Conservation (phyloP, 768 basidiomycete species). For the Leccinum sublutescens region DNA sequence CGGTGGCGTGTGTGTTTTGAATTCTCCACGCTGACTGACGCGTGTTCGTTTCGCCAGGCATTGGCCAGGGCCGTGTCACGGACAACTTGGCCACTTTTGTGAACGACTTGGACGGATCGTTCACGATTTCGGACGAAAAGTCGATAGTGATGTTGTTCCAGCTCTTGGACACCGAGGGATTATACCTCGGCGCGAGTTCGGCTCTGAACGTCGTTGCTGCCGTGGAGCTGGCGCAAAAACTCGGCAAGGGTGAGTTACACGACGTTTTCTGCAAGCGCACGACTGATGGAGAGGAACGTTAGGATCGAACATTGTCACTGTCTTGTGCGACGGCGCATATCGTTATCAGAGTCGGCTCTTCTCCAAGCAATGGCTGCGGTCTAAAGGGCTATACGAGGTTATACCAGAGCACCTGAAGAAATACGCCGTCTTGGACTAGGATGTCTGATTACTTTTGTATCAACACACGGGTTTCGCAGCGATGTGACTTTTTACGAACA, state of each 20-base stretch:
- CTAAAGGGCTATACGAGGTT: slow-evolving; percentile 71
- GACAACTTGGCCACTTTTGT: slow-evolving; percentile 86
- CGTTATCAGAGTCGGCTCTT: slow-evolving; percentile 96
- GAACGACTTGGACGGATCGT: slow-evolving; percentile 72
- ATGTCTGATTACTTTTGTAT: neutral
- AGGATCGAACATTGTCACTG: slow-evolving; percentile 85
- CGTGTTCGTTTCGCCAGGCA: slow-evolving; percentile 51
- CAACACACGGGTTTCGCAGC: neutral
- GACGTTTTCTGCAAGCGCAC: neutral
- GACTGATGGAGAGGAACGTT: slow-evolving; percentile 1
- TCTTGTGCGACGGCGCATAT: slow-evolving; percentile 95
- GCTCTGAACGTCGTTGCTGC: slow-evolving; percentile 96
- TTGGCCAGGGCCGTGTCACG: slow-evolving; percentile 96
- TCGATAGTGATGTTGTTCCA: slow-evolving; percentile 94
- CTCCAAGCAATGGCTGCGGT: slow-evolving; percentile 86
- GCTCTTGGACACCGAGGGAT: slow-evolving; percentile 84
- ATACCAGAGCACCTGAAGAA: slow-evolving; percentile 86
- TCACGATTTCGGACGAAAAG: slow-evolving; percentile 85
- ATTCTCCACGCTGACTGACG: neutral
- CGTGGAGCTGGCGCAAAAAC: slow-evolving; percentile 76
- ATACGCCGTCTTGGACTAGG: slow-evolving; percentile 80
- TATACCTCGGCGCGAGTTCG: slow-evolving; percentile 93
- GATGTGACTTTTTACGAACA: accelerated
- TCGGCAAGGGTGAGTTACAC: slow-evolving; percentile 67
- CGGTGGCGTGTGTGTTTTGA: neutral